Evolutionary conservation across 208 protist genomes (phyloP).

Genomic region (Acanthamoeba castellanii): DNA sequence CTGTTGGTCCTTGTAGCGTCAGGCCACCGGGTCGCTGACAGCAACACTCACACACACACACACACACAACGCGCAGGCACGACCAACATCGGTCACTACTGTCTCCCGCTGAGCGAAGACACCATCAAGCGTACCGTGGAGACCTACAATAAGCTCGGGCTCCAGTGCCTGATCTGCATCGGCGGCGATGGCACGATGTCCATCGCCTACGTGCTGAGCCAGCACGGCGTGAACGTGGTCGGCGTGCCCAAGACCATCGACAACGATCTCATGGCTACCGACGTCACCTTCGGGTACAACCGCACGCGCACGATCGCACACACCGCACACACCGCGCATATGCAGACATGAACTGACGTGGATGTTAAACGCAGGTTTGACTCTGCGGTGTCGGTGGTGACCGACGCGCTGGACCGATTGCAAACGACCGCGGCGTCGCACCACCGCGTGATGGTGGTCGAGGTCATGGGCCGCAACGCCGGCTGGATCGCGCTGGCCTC

Average conservation of each 20-base stretch:
- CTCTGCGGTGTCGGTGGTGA: conserved; percentile 53
- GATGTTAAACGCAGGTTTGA: conserved; percentile 10
- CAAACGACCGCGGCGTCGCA: conserved; percentile 81
- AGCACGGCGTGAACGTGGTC: conserved; percentile 61
- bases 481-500: conserved; percentile 85
- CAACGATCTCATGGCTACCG: conserved; percentile 34
- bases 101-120: not conserved
- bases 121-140: not conserved
- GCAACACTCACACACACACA: not conserved
- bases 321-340: not conserved
- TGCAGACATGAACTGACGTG: not conserved
- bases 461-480: conserved; percentile 85
- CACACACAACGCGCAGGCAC: not conserved
- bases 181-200: conserved; percentile 68
- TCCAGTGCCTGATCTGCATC: conserved; percentile 63
- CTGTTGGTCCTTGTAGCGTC: no score
- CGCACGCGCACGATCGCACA: not conserved
- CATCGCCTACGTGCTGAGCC: conserved; percentile 58
- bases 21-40: no score
- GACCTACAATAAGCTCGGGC: conserved; percentile 51
- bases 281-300: conserved; percentile 18
- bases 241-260: conserved; percentile 72
- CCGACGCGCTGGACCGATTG: conserved; percentile 79
- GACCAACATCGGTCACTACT: conserved; percentile 35
- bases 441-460: conserved; percentile 86